phyloP scores from a whole-genome alignment of 768 basidiomycete species.

The Trametes sanguinea region DNA sequence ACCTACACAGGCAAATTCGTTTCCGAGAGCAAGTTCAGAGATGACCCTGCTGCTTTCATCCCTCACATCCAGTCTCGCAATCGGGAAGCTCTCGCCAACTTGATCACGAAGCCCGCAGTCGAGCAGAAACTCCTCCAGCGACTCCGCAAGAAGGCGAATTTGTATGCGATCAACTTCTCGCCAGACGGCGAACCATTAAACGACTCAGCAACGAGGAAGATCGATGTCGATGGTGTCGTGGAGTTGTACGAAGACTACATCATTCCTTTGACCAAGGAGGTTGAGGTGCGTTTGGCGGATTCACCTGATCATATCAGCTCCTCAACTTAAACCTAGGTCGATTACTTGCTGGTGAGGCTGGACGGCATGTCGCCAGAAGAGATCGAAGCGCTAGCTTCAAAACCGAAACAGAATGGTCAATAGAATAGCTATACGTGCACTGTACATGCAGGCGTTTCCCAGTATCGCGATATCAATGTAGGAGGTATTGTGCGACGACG shows the following conservation, averaged over 20 bases:
- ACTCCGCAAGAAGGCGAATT: conserved; percentile 77
- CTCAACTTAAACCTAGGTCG: conserved; percentile 58
- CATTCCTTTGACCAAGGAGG: conserved; percentile 96
- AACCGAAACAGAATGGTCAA: conserved; percentile 1
- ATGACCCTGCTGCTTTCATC: conserved; percentile 83
- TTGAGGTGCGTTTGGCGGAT: conserved; percentile 70
- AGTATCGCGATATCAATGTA: background rate
- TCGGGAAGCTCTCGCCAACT: conserved; percentile 69
- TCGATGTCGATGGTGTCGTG: conserved; percentile 92
- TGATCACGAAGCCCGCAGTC: conserved; percentile 98
- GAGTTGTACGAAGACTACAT: conserved; percentile 93
- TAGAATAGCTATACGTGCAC: background rate
- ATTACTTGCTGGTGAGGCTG: conserved; percentile 89
- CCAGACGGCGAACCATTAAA: conserved; percentile 58
- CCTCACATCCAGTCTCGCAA: conserved; percentile 88
- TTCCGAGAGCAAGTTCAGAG: conserved; percentile 94
- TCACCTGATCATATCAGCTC: background rate
- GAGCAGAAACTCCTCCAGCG: conserved; percentile 82
- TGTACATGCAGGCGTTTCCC: background rate
- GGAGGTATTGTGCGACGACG: background rate
- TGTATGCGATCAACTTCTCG: conserved; percentile 82
- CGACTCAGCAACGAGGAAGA: conserved; percentile 55
- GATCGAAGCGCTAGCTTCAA: conserved; percentile 59
- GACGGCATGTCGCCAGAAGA: conserved; percentile 83
- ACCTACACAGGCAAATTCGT: conserved; percentile 87